Base-by-base conservation (phyloP, 139 green algal species). In the Astrephomene gubernaculifera region DNA sequence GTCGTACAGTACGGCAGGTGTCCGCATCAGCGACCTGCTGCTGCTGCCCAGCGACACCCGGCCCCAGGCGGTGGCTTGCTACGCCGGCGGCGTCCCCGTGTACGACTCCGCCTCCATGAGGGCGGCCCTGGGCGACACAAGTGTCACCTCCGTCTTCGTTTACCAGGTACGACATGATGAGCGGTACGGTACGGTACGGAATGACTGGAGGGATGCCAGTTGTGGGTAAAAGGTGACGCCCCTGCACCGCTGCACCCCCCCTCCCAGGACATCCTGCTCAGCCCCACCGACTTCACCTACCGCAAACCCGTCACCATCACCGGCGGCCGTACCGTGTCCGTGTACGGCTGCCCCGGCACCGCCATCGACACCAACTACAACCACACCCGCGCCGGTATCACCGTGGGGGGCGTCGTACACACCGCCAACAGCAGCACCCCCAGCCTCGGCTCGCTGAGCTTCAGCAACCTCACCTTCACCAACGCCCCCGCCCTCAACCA, bases 331-430 rank as follows among this genome's bases (percentile, higher is more conserved):
- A 35, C 25, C 36, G 41, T 86, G 36, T 4, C 14, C 31, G 24
- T 84, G 60, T 86, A 86, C 43, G 79, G 65, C 65, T 86, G 79
- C 44, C 22, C 25, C 2, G 79, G 79, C 22, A 86, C 65, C 4
- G 12, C 4, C 0, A 25, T 86, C 2, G 45, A 86, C 49, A 25
- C 38, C 14, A 78, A 78, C 79, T 57, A 71, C 43, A 87, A 87
- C 70, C 65, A 35, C 24, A 87, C 71, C 24, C 69, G 71, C 17
- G 25, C 9, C 31, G 29, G 12, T 9, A 12, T 86, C 6, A 3
- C 38, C 2, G 60, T 81, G n/a, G n/a, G n/a, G n/a, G n/a, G n/a
- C n/a, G n/a, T n/a, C n/a, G n/a, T n/a, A n/a, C n/a, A n/a, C n/a
- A n/a, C n/a, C n/a, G n/a, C n/a, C n/a, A n/a, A n/a, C n/a, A n/a